A percentile compares a stretch with the other conserved stretches of the same genome.
phyloP scores from a whole-genome alignment of 495 filamentous ascomycete species.

The Hypomontagnella submonticulosa region DNA sequence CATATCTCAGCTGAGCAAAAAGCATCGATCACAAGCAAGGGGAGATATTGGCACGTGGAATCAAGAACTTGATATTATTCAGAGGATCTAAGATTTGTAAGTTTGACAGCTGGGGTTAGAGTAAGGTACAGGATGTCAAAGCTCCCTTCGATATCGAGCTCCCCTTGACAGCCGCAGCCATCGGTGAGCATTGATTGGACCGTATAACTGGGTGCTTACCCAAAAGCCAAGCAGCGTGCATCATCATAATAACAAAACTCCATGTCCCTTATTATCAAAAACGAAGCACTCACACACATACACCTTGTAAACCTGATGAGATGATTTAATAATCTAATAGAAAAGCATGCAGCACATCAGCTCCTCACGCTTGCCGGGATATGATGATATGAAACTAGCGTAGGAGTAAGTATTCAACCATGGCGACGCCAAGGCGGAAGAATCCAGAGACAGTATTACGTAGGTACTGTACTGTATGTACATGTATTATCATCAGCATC shows the following conservation, averaged over 20 bases:
- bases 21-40: too few relatives aligned
- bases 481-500: slow-evolving; percentile 27
- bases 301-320: too few relatives aligned
- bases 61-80: not conserved
- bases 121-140: slow-evolving; percentile 14
- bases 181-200: slow-evolving; percentile 38
- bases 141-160: slow-evolving; percentile 25
- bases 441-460: slow-evolving; percentile 19
- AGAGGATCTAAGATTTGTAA: slow-evolving; percentile 1
- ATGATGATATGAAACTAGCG: not conserved
- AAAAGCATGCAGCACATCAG: not conserved
- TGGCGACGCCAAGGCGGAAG: slow-evolving; percentile 29
- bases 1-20: too few relatives aligned
- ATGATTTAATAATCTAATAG: too few relatives aligned
- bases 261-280: too few relatives aligned
- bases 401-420: slow-evolving; percentile 22
- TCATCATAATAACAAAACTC: too few relatives aligned
- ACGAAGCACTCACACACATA: too few relatives aligned
- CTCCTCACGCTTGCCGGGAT: slow-evolving; percentile 5
- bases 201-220: not conserved
- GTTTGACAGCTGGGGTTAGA: slow-evolving; percentile 1
- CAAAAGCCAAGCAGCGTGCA: slow-evolving; percentile 10
- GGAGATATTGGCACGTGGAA: slow-evolving; percentile 8
- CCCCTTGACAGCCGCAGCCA: slow-evolving; percentile 22
- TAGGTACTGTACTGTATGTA: too few relatives aligned